Base-by-base conservation (phyloP, 1,284 basidiomycete genomes). In the Heterobasidion occidentale region DNA sequence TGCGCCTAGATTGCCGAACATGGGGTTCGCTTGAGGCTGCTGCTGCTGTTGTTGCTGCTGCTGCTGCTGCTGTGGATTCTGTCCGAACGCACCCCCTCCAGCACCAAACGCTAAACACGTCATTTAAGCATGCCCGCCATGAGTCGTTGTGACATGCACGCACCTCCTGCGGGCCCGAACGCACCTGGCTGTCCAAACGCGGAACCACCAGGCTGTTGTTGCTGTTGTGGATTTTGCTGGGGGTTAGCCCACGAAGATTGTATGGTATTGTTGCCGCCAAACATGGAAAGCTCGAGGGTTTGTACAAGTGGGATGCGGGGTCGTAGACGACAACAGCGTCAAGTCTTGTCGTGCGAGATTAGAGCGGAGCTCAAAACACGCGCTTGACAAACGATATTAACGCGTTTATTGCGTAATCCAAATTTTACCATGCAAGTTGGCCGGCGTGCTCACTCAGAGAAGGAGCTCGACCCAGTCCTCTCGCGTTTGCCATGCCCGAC, bases 1-100 rank as follows among this genome's bases (percentile, higher is more conserved):
- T 51, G 68, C 68, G 52, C 71, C 74, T 53, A 84, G 65, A 62
- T 77, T 80, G 57, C 88, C 88, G 68, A 90, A 90, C 84, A 90
- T 89, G 47, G 90, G 85, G 62, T 92, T 91, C 2, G 80, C 77
- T 65, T 84, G 84, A 51, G 84, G 82, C 62, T 78, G 78, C 63
- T 82, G 75, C 61, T 75, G 74, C 7, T 27, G 27, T 4, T 74
- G 74, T 59, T 76, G 77, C 56, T 71, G 71, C 44, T 45, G 44
- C 7, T 27, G 27, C 27, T 74, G 74, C 60, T 76, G 77, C 56
- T 71, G 71, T 61, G 72, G 70, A 34, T 53, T 59, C 66, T 78
- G 74, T 58, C 74, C 72, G 67, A 80, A 80, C 49, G 74, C 68
- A 63, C 70, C 67, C 59, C 73, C 69, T 33, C 74, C 64, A 58